A percentile compares a stretch with the other conserved stretches of the same genome.
phyloP scores from a whole-genome alignment of 2,329 filamentous ascomycete genomes.

The Calonectria hongkongensis region DNA sequence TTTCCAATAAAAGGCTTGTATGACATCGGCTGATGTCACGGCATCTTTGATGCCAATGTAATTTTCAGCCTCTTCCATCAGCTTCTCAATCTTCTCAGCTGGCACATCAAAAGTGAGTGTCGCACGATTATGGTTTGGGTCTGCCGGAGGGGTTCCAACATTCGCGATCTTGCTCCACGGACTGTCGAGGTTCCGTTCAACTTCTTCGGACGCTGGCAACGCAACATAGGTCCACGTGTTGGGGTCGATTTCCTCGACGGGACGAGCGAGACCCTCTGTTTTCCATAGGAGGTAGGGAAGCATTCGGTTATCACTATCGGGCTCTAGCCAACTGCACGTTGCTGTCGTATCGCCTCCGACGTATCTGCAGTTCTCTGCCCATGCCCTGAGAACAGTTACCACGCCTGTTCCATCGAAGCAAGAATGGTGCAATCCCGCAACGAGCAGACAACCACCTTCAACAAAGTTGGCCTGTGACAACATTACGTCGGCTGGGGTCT shows the following conservation, averaged over 20 bases:
- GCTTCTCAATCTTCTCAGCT: slow-evolving; percentile 53
- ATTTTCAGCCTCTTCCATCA: slow-evolving; percentile 56
- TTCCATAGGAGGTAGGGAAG: slow-evolving; percentile 54
- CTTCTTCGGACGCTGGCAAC: not conserved
- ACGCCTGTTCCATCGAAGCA: slow-evolving; percentile 56
- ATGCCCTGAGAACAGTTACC: slow-evolving; percentile 54
- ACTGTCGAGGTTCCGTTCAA: not conserved
- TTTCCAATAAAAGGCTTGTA: slow-evolving; percentile 65
- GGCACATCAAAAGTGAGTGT: slow-evolving; percentile 55
- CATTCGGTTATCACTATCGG: slow-evolving; percentile 56
- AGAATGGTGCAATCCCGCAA: slow-evolving; percentile 50
- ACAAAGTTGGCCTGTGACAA: slow-evolving; percentile 58
- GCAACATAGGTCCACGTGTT: slow-evolving; percentile 52
- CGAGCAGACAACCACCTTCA: slow-evolving; percentile 56
- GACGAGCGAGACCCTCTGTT: slow-evolving; percentile 47
- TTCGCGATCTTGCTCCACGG: not conserved
- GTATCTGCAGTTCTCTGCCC: slow-evolving; percentile 57
- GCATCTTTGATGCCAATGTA: slow-evolving; percentile 51
- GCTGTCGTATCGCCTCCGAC: slow-evolving; percentile 51
- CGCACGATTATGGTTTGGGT: slow-evolving; percentile 51
- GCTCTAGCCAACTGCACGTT: slow-evolving; percentile 53
- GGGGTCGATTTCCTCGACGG: slow-evolving; percentile 52
- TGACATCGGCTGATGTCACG: slow-evolving; percentile 59
- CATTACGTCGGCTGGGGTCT: slow-evolving; percentile 55
- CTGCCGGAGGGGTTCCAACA: slow-evolving; percentile 41